A percentile compares a stretch with the other conserved stretches of the same genome.
Evolutionary conservation across 441 rosid genomes (phyloP).

Genomic region (Pelargonium cotyledonis): DNA sequence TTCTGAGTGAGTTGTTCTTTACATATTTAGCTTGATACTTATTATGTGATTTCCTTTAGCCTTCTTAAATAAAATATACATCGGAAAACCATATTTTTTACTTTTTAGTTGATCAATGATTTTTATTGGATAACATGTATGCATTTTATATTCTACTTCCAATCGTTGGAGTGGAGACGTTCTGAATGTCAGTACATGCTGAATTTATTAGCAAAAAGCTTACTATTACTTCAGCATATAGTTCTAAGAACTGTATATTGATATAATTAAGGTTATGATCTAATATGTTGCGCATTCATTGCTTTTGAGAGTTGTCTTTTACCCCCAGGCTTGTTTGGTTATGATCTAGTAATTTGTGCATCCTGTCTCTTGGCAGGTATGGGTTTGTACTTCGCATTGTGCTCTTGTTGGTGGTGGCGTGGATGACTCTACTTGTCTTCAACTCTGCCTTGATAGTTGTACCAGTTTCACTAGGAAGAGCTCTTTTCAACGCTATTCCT

Average conservation of each 20-base stretch:
- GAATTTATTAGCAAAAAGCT: no score
- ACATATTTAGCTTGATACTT: background rate
- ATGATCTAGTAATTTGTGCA: slow-evolving; percentile 18
- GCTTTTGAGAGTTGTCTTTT: no score
- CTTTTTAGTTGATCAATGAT: no score
- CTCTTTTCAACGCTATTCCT: slow-evolving; percentile 82
- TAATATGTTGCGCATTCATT: no score
- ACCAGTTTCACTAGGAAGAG: slow-evolving; percentile 87
- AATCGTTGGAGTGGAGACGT: no score
- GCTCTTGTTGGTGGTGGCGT: slow-evolving; percentile 76
- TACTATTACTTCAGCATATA: no score
- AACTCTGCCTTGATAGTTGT: slow-evolving; percentile 82
- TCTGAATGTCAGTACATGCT: no score
- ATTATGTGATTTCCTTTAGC: background rate
- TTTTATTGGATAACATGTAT: no score
- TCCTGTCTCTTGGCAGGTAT: slow-evolving; percentile 50
- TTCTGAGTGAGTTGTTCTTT: slow-evolving; percentile 49
- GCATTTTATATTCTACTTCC: no score
- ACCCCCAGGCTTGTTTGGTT: background rate
- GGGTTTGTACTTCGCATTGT: slow-evolving; percentile 77
- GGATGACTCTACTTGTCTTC: slow-evolving; percentile 91
- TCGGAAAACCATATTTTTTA: no score
- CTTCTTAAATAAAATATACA: background rate
- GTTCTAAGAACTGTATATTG: no score
- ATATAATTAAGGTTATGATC: no score